Evolutionary conservation across 169 alveolate species (phyloP).

Genomic region (Eimeria maxima): DNA sequence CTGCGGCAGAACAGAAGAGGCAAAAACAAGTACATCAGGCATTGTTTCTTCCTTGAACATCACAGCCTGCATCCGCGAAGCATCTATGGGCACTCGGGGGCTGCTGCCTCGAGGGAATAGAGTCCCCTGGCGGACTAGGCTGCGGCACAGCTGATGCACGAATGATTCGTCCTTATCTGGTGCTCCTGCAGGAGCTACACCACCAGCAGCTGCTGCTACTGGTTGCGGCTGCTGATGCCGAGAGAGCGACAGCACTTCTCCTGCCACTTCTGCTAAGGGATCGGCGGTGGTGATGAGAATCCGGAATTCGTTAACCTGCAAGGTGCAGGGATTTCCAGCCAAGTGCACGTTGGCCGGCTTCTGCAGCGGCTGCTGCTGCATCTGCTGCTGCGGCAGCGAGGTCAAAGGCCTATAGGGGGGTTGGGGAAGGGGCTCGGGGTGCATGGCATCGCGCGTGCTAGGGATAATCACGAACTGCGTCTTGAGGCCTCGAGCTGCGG

Average conservation of each 20-base stretch:
- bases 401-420: conserved; percentile 55
- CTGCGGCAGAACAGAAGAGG: conserved; percentile 66
- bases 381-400: conserved; percentile 69
- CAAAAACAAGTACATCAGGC: conserved; percentile 73
- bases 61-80: conserved; percentile 56
- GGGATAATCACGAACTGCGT: conserved; percentile 68
- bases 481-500: conserved; percentile 53
- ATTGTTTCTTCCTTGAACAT: conserved; percentile 63
- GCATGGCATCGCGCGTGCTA: conserved; percentile 76
- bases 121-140: conserved; percentile 75
- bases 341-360: conserved; percentile 28
- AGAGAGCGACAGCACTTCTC: conserved; percentile 53
- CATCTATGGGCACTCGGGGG: conserved; percentile 71
- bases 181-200: not conserved
- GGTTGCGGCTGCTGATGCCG: conserved; percentile 37
- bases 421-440: conserved; percentile 81
- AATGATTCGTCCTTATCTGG: conserved; percentile 15
- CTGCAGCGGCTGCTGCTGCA: conserved; percentile 8
- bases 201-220: not conserved
- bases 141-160: conserved; percentile 47
- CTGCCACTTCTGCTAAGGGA: conserved; percentile 80
- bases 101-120: conserved; percentile 79
- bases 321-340: conserved; percentile 61
- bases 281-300: conserved; percentile 76
- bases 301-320: conserved; percentile 74